Base-by-base conservation (phyloP, 164 flowering plant species). In the Liquidambar formosana region DNA sequence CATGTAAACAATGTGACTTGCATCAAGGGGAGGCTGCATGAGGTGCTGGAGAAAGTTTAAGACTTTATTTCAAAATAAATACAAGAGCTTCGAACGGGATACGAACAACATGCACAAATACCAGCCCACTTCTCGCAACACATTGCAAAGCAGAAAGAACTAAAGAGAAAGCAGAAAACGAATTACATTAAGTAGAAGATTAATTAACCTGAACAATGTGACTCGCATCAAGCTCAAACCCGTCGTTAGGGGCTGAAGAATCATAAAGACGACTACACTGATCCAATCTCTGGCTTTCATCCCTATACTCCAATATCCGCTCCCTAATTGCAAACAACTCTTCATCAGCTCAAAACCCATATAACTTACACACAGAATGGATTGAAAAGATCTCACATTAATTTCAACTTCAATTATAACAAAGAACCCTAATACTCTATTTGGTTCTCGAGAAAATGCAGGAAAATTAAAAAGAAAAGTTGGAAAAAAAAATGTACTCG, bases 211-310 rank as follows among this genome's bases (percentile, higher is more conserved):
- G 97, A 54, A 91, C 79, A 80, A 89, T 75, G 52, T 79, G 93
- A 69, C 86, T 80, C 3, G 98, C 93, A 77, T 96, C 99, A 66
- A 80, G 81, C 86, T 93, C 98, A 57, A 96, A 89, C 11, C 86
- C 88, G 69, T 84, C 92, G 72, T 80, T 93, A 11, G 86, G 82
- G n/a, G 86, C 88, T 0, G 97, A 93, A 22, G 97, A 89, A 80
- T 96, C 99, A 76, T 86, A 92, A 48, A 96, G 93, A 43, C 99
- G 87, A 76, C 89, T 83, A 71, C 99, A 91, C 66, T 93, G 98
- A 69, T 96, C 99, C 49, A 96, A 76, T 73, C 94, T 81, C 79
- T 90, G 96, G 75, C 98, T 93, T 69, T 96, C 97, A 71, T 84
- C 96, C 71, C 94, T 86, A 67, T 83, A 84, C 82, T 88, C 98